Percentiles rank a stretch among this genome's conserved stretches.
Evolutionary conservation across 306 rosid genomes (phyloP).

Genomic region (Trifolium subterraneum): DNA sequence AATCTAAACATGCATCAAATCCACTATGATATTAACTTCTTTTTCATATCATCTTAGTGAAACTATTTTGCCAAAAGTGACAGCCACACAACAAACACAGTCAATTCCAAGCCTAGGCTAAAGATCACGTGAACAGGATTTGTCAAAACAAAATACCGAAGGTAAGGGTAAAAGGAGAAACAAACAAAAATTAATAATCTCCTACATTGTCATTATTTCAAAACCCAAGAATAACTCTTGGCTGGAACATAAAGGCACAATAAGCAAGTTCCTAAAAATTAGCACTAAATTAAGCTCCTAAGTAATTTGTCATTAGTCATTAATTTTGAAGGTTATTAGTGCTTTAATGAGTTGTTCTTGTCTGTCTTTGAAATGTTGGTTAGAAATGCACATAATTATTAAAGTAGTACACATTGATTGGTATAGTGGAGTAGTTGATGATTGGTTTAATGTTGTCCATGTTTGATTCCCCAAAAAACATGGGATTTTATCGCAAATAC

Average conservation of each 20-base stretch:
- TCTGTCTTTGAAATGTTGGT: conserved; percentile 51
- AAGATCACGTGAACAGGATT: conserved; percentile 50
- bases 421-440: conserved; percentile 85
- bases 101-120: conserved; percentile 39
- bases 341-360: conserved; percentile 85
- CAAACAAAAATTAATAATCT: conserved; percentile 30
- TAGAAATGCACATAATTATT: conserved; percentile 57
- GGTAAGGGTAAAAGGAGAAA: conserved; percentile 47
- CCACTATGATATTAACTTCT: conserved; percentile 26
- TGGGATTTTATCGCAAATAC: conserved; percentile 70
- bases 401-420: conserved; percentile 42
- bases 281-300: conserved; percentile 58
- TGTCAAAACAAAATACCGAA: conserved; percentile 23
- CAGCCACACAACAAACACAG: conserved; percentile 25
- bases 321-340: conserved; percentile 58
- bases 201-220: conserved; percentile 35
- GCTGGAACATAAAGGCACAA: conserved; percentile 56
- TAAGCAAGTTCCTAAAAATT: conserved; percentile 79
- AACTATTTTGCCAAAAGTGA: conserved; percentile 37
- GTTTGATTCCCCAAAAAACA: conserved; percentile 80
- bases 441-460: conserved; percentile 72
- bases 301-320: conserved; percentile 42
- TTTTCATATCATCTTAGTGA: conserved; percentile 25
- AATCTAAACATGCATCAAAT: background rate
- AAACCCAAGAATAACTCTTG: conserved; percentile 76